These are phyloP conservation scores for Irpex sp. DNA, from an alignment of 1,284 basidiomycete species.

Conservation along the genomic window DNA sequence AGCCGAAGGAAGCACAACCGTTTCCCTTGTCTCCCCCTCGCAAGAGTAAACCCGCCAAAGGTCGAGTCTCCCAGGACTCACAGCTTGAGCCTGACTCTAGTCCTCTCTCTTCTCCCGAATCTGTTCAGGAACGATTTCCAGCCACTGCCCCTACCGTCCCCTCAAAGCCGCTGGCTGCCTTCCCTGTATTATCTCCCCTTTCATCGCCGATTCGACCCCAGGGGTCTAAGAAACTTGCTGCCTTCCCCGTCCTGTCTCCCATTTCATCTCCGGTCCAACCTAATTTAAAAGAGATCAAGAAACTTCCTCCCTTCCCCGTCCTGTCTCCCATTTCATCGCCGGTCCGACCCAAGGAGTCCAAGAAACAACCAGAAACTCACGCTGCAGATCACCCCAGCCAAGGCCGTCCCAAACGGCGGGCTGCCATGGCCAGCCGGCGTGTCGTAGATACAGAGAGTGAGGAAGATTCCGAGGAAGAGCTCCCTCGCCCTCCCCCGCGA, in stretches of 20 bases:
- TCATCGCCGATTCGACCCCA: neutral
- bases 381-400: neutral
- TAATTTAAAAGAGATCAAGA: neutral
- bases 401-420: neutral
- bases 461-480: conserved; percentile 12
- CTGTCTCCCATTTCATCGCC: neutral
- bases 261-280: neutral
- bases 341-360: neutral
- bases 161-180: neutral
- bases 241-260: conserved; percentile 2
- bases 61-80: neutral
- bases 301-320: neutral
- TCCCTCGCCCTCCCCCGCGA: neutral
- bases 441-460: conserved; percentile 11
- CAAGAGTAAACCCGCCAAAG: neutral
- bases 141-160: neutral
- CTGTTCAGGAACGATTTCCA: neutral
- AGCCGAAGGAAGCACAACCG: neutral
- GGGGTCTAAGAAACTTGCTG: neutral
- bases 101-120: neutral
- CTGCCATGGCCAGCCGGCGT: neutral
- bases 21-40: neutral
- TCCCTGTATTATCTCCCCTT: conserved; percentile 11
- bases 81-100: neutral
- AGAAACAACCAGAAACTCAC: neutral